Evolutionary conservation across 805 yeast species (phyloP).

Genomic region (Myxozyma sirexii): DNA sequence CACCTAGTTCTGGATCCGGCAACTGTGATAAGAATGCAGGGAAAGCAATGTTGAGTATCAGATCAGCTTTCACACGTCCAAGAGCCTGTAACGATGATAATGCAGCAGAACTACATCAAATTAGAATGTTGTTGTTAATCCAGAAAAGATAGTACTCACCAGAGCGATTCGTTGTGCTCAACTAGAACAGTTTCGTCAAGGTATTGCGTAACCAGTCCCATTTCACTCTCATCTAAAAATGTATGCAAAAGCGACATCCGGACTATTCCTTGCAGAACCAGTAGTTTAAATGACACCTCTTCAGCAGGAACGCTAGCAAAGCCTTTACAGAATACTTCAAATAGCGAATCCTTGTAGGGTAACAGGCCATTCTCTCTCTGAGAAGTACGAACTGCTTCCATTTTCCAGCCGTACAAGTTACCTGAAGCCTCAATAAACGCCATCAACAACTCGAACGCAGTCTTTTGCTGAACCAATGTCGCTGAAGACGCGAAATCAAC

Average conservation of each 20-base stretch:
- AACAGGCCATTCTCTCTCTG: slow-evolving; percentile 46
- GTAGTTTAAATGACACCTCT: slow-evolving; percentile 69
- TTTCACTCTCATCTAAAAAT: slow-evolving; percentile 58
- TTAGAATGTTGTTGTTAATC: too few relatives aligned
- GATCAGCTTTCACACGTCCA: slow-evolving; percentile 45
- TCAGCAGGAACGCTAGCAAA: slow-evolving; percentile 65
- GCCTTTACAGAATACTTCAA: slow-evolving; percentile 68
- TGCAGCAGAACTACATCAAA: slow-evolving; percentile 18
- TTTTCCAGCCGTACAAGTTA: slow-evolving; percentile 47
- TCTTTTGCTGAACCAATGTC: slow-evolving; percentile 56
- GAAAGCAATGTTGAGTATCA: slow-evolving; percentile 55
- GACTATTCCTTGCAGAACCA: slow-evolving; percentile 66
- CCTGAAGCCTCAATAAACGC: slow-evolving; percentile 57
- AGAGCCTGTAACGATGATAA: slow-evolving; percentile 57
- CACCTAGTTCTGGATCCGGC: slow-evolving; percentile 46
- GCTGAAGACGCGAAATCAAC: slow-evolving; percentile 40
- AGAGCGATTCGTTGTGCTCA: slow-evolving; percentile 55
- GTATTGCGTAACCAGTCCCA: slow-evolving; percentile 63
- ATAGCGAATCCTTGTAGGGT: slow-evolving; percentile 63
- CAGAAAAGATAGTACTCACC: slow-evolving; percentile 45
- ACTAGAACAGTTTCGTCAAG: slow-evolving; percentile 61
- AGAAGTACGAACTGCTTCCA: slow-evolving; percentile 6
- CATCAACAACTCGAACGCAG: slow-evolving; percentile 61
- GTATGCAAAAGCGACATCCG: slow-evolving; percentile 55
- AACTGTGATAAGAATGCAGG: slow-evolving; percentile 56